phyloP scores from a whole-genome alignment of 116 monocot genomes.

The Phalaenopsis hybrid region DNA sequence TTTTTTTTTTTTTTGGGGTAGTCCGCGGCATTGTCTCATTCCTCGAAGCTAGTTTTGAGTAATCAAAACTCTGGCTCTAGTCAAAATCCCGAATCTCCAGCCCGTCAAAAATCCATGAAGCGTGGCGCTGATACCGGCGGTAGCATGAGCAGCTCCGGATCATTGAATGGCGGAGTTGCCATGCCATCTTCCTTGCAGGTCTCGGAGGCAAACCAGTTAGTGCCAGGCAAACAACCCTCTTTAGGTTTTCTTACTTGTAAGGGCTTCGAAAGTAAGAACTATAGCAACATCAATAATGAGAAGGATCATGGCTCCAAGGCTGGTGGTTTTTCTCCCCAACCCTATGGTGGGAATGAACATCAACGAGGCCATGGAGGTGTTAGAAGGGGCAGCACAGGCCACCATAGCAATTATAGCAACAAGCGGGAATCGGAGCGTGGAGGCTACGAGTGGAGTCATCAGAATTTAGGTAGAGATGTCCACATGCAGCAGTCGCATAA shows the following conservation, averaged over 20 bases:
- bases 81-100: constrained; percentile 8
- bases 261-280: constrained; percentile 1
- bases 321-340: constrained; percentile 21
- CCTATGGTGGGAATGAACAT: constrained; percentile 21
- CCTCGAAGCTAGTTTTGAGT: constrained; percentile 17
- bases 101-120: constrained; percentile 43
- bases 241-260: not conserved
- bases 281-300: constrained; percentile 14
- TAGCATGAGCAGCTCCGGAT: not conserved
- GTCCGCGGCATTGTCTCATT: constrained; percentile 14
- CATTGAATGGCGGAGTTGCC: constrained; percentile 18
- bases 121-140: constrained; percentile 15
- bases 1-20: constrained; percentile 14
- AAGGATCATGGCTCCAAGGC: constrained; percentile 26
- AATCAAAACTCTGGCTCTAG: constrained; percentile 25
- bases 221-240: constrained; percentile 6
- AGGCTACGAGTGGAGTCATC: constrained; percentile 22
- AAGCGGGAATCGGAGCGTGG: constrained; percentile 16
- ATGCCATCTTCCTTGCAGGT: not conserved
- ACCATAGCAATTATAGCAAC: constrained; percentile 15
- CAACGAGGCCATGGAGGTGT: constrained; percentile 25
- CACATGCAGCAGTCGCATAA: constrained; percentile 15
- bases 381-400: constrained; percentile 28
- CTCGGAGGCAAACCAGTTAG: constrained; percentile 3
- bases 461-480: constrained; percentile 16